phyloP scores from a whole-genome alignment of 2,329 filamentous ascomycete species.

The Talaromyces albobiverticillius region DNA sequence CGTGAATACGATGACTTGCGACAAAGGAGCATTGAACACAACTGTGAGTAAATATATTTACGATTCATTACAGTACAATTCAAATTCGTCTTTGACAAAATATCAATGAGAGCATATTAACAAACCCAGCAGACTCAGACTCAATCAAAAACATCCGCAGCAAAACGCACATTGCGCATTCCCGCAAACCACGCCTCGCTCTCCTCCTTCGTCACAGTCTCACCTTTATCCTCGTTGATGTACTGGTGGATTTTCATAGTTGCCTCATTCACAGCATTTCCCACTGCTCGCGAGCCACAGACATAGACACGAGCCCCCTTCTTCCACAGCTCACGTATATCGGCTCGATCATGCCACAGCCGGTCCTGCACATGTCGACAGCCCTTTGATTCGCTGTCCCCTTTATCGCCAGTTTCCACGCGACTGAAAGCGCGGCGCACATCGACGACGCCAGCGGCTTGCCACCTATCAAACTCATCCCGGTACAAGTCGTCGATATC shows the following conservation, averaged over 20 bases:
- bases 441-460: neutral
- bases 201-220: neutral
- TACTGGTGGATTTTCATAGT: neutral
- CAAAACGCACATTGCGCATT: neutral
- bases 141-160: conserved; percentile 1
- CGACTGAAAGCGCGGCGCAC: neutral
- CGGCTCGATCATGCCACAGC: neutral
- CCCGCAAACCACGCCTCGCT: neutral
- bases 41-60: too few relatives aligned
- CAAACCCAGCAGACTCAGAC: too few relatives aligned
- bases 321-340: neutral
- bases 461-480: neutral
- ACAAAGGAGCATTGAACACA: too few relatives aligned
- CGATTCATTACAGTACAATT: too few relatives aligned
- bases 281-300: neutral
- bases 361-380: neutral
- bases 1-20: too few relatives aligned
- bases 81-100: too few relatives aligned
- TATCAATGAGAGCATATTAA: too few relatives aligned
- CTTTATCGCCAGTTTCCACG: neutral
- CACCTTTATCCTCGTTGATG: neutral
- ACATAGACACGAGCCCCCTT: neutral
- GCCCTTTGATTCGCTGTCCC: neutral
- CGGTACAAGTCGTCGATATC: neutral
- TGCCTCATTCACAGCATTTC: neutral